phyloP scores from a whole-genome alignment of 495 filamentous ascomycete species.

The Aspergillus steynii region DNA sequence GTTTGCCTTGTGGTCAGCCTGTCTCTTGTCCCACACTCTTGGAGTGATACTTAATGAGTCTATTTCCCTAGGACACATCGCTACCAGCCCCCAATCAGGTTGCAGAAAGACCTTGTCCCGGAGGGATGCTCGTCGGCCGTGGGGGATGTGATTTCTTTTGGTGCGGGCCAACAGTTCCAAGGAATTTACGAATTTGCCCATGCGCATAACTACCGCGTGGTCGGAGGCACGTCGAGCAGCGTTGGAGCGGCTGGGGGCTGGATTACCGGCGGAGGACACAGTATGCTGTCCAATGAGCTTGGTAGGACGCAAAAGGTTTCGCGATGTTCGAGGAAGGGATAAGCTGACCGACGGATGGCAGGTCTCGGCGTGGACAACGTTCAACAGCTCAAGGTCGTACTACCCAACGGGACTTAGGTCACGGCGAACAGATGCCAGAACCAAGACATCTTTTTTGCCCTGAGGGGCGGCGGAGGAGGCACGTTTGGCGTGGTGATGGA shows the following conservation, averaged over 20 bases:
- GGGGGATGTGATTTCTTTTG: slow-evolving; percentile 22
- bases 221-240: slow-evolving; percentile 19
- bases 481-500: slow-evolving; percentile 50
- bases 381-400: slow-evolving; percentile 42
- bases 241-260: slow-evolving; percentile 46
- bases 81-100: slow-evolving; percentile 22
- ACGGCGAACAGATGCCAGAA: slow-evolving; percentile 48
- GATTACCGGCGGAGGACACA: slow-evolving; percentile 41
- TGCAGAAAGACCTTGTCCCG: slow-evolving; percentile 9
- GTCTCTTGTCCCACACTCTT: slow-evolving; percentile 35
- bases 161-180: slow-evolving; percentile 25
- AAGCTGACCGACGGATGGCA: neutral
- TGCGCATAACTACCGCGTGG: slow-evolving; percentile 20
- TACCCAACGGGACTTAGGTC: slow-evolving; percentile 47
- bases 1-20: slow-evolving; percentile 39
- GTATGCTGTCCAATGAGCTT: slow-evolving; percentile 29
- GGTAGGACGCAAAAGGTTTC: slow-evolving; percentile 14
- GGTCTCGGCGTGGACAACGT: slow-evolving; percentile 36
- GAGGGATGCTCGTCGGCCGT: slow-evolving; percentile 16
- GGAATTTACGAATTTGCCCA: slow-evolving; percentile 28
- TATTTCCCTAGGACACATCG: slow-evolving; percentile 25
- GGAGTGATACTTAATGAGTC: slow-evolving; percentile 25
- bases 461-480: slow-evolving; percentile 54
- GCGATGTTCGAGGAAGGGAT: neutral
- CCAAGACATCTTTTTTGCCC: slow-evolving; percentile 56